These are phyloP conservation scores for Chaetomidium leptoderma DNA, from an alignment of 495 filamentous ascomycete species.

Conservation along the genomic window DNA sequence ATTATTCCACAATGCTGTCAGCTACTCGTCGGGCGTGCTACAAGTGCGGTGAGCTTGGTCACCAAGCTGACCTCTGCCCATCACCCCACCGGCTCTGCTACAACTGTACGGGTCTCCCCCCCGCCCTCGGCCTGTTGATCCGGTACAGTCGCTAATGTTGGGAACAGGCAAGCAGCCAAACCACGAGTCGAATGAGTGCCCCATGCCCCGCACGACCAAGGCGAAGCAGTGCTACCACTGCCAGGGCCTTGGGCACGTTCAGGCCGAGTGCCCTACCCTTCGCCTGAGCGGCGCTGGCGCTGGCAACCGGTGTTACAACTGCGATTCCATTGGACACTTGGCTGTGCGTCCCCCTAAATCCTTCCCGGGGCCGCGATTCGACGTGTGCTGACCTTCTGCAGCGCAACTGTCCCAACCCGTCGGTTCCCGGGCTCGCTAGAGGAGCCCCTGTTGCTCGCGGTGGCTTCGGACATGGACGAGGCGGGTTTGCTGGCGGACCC, in stretches of 20 bases:
- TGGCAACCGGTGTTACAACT: conserved; percentile 91
- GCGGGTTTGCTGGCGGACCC: conserved; percentile 47
- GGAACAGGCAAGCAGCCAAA: conserved; percentile 79
- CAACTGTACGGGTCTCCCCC: conserved; percentile 66
- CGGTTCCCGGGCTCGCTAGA: conserved; percentile 56
- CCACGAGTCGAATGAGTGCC: conserved; percentile 97
- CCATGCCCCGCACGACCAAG: conserved; percentile 92
- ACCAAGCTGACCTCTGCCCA: conserved; percentile 97
- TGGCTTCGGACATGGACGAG: conserved; percentile 54
- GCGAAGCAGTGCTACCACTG: conserved; percentile 99
- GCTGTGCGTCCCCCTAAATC: conserved; percentile 39
- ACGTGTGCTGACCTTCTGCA: conserved; percentile 32
- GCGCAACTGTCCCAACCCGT: conserved; percentile 79
- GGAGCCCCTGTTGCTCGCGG: conserved; percentile 63
- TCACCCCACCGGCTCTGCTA: conserved; percentile 97
- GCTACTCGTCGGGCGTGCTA: conserved; percentile 97
- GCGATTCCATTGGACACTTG: conserved; percentile 86
- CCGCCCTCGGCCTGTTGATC: not conserved
- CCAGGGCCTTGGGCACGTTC: conserved; percentile 96
- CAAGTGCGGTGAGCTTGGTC: conserved; percentile 99
- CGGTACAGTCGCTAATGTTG: conserved; percentile 12
- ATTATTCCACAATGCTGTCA: conserved; percentile 89
- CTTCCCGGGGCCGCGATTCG: not conserved
- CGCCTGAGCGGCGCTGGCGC: conserved; percentile 75
- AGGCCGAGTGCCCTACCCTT: conserved; percentile 97